phyloP scores from a whole-genome alignment of 768 basidiomycete species.

The Cystoderma amianthinum region DNA sequence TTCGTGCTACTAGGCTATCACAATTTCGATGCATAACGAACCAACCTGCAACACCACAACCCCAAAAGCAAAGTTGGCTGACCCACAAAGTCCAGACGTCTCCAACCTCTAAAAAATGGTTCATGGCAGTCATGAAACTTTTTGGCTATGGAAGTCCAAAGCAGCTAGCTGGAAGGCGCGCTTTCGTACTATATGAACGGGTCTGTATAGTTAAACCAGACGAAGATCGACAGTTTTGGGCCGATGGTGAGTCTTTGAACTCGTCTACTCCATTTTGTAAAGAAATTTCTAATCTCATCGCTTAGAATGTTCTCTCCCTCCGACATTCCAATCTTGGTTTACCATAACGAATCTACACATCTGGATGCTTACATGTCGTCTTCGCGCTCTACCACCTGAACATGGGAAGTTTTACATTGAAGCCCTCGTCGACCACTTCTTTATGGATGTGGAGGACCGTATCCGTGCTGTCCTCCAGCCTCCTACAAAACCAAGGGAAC shows the following conservation, averaged over 20 bases:
- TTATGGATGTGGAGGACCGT: conserved; percentile 88
- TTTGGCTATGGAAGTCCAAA: conserved; percentile 58
- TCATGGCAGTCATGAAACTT: conserved; percentile 38
- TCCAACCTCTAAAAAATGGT: conserved; percentile 34
- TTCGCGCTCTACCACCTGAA: conserved; percentile 71
- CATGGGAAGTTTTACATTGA: conserved; percentile 69
- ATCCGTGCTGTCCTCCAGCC: conserved; percentile 77
- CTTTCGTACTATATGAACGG: conserved; percentile 49
- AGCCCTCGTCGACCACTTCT: conserved; percentile 89
- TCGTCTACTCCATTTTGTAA: background rate
- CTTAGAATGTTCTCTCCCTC: conserved; percentile 77
- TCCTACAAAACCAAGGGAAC: conserved; percentile 24
- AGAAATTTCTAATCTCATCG: background rate
- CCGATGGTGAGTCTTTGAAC: conserved; percentile 37
- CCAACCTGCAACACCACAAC: background rate
- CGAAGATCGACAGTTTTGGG: conserved; percentile 58
- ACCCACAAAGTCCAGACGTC: conserved; percentile 45
- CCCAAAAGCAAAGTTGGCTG: conserved; percentile 38
- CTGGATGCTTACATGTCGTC: conserved; percentile 83
- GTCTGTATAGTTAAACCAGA: conserved; percentile 53
- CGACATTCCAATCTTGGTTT: conserved; percentile 97
- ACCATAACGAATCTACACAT: conserved; percentile 88
- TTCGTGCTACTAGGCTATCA: too few relatives aligned
- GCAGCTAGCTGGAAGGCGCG: conserved; percentile 55
- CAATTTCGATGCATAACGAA: too few relatives aligned